Base-by-base conservation (phyloP, 164 flowering plant species). In the Tetrastigma voinierianum region DNA sequence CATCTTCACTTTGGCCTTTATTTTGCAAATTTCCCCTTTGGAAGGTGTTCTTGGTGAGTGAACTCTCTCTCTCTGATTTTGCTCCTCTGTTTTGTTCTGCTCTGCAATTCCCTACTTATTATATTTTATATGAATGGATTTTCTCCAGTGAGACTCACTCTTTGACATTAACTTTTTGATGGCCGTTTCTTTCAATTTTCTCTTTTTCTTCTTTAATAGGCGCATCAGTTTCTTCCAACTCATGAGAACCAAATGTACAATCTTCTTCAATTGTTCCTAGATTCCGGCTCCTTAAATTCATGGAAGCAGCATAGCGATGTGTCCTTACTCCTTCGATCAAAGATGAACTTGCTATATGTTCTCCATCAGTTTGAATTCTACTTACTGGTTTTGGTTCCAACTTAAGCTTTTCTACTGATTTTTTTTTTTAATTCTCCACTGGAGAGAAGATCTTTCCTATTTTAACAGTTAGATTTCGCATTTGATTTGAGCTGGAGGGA, bases 41-140 rank as follows among this genome's bases (percentile, higher is more conserved):
- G 79, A 72, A 54, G 82, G 70, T 19, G 84, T 78, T 74, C 84
- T 77, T 11, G 91, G 93, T 53, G 95, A 83, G 59, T 52, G 59
- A 51, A 64, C 78, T 67, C n/a, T n/a, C n/a, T n/a, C n/a, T n/a
- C n/a, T n/a, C 74, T 79, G 24, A 75, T 73, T 73, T 72, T 86
- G 62, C 79, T 53, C 20, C 62, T 66, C 71, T 76, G 74, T 57
- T 78, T 83, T 45, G 70, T 51, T 72, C 70, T 78, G 43, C 67
- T 76, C 44, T 61, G 74, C 20, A 47, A 19, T 25, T 76, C 80
- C 49, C 78, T 77, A 69, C 74, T 77, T 69, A n/a, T n/a, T n/a
- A n/a, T n/a, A n/a, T n/a, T n/a, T n/a, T n/a, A 75, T 32, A 51
- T 75, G 47, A 20, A 71, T 24, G 18, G 86, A 80, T 73, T 77